These are phyloP conservation scores for Aphanomyces cochlioides DNA, from an alignment of 352 stramenopile species.

Conservation along the genomic window DNA sequence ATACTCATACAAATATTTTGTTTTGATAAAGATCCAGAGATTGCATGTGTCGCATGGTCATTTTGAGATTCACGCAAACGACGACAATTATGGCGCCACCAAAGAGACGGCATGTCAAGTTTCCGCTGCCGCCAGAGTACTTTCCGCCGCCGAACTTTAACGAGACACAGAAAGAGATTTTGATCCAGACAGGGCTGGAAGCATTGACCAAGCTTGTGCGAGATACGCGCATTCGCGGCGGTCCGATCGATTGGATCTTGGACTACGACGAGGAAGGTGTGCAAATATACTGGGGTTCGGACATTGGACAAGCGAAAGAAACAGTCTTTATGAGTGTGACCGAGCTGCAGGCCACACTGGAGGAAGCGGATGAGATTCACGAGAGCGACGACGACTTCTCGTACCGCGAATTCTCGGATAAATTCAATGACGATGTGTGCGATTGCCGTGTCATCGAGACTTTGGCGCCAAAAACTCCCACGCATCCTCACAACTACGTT, in stretches of 20 bases:
- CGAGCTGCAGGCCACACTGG: constrained; percentile 16
- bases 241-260: constrained; percentile 13
- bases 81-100: too few species aligned
- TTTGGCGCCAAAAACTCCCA: constrained; percentile 49
- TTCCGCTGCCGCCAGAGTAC: too few species aligned
- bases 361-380: constrained; percentile 15
- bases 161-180: constrained; percentile 2
- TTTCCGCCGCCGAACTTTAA: too few species aligned
- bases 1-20: too few species aligned
- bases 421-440: constrained; percentile 42
- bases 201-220: constrained; percentile 20
- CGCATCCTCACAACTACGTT: constrained; percentile 79
- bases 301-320: not conserved
- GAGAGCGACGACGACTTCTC: not conserved
- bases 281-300: constrained; percentile 1
- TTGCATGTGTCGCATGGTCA: too few species aligned
- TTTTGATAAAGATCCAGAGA: too few species aligned
- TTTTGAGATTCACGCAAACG: too few species aligned
- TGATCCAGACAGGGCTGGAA: constrained; percentile 10
- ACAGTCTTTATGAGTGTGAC: not conserved
- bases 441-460: constrained; percentile 71
- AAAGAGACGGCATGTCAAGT: too few species aligned
- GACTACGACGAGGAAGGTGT: constrained; percentile 7
- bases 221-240: not conserved
- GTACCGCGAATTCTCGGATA: not conserved